phyloP scores from a whole-genome alignment of 2,329 filamentous ascomycete genomes.

The Pseudocercospora crystallina region DNA sequence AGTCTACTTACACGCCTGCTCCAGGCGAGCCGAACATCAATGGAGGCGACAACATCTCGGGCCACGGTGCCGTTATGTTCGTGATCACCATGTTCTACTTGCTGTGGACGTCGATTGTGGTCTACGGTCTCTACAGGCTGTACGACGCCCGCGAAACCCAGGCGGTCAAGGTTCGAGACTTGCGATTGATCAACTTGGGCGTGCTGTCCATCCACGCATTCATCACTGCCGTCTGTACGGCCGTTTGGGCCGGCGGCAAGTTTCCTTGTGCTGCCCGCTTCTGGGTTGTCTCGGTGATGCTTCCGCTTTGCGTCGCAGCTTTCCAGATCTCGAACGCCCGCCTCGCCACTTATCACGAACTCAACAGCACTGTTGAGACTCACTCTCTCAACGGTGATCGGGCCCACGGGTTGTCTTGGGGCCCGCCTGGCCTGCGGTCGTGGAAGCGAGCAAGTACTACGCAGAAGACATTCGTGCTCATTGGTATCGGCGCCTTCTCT shows the following conservation, averaged over 20 bases:
- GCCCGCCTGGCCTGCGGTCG: neutral
- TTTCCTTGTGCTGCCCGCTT: slow-evolving; percentile 1
- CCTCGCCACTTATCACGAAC: neutral
- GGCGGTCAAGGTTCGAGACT: neutral
- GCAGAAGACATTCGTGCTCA: neutral
- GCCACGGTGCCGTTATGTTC: neutral
- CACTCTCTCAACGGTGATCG: neutral
- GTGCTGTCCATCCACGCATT: slow-evolving; percentile 1
- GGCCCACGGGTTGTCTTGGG: too few relatives aligned
- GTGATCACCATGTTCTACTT: slow-evolving; percentile 1
- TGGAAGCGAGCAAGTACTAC: slow-evolving; percentile 1
- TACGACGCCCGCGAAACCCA: neutral
- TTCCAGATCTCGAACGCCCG: slow-evolving; percentile 4
- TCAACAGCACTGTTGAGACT: neutral
- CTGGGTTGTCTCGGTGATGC: slow-evolving; percentile 2
- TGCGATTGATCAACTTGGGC: neutral
- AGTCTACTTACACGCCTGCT: too few relatives aligned
- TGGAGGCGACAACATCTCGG: neutral
- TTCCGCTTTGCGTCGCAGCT: slow-evolving; percentile 5
- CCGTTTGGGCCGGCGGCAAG: neutral
- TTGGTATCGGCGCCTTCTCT: neutral
- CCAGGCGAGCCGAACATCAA: too few relatives aligned
- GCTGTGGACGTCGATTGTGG: neutral
- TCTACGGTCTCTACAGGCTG: too few relatives aligned
- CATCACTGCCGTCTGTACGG: slow-evolving; percentile 1